These are phyloP conservation scores for Pseudocercospora eumusae DNA, from an alignment of 2,329 filamentous ascomycete species.

Conservation along the genomic window DNA sequence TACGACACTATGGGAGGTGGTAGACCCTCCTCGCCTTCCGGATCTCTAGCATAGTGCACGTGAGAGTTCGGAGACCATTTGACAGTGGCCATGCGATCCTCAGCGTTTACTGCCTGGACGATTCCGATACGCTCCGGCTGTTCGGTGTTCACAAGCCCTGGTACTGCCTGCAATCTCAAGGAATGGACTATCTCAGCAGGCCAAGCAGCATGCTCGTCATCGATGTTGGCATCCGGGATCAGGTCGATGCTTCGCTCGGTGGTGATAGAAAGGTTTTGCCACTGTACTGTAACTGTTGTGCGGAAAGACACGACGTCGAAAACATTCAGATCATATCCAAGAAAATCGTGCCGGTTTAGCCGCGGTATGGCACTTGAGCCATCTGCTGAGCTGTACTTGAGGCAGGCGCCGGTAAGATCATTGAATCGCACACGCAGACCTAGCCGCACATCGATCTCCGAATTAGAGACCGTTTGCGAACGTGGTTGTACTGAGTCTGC, in stretches of 20 bases:
- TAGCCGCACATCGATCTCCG: constrained; percentile 38
- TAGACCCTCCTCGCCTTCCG: constrained; percentile 46
- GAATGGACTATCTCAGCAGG: constrained; percentile 54
- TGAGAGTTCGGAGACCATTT: constrained; percentile 58
- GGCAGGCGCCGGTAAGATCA: constrained; percentile 52
- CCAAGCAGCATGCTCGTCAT: constrained; percentile 59
- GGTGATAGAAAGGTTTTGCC: constrained; percentile 59
- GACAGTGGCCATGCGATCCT: constrained; percentile 58
- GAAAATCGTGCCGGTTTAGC: constrained; percentile 50
- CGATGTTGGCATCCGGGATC: constrained; percentile 53
- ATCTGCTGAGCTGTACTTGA: constrained; percentile 52
- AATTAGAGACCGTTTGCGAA: constrained; percentile 35
- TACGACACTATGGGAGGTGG: constrained; percentile 30
- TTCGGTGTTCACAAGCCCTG: constrained; percentile 21
- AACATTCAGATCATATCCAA: constrained; percentile 61
- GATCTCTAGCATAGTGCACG: constrained; percentile 58
- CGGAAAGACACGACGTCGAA: constrained; percentile 54
- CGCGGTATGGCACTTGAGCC: constrained; percentile 46
- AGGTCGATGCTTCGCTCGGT: constrained; percentile 50
- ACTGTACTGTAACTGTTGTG: constrained; percentile 57
- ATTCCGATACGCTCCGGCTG: constrained; percentile 56
- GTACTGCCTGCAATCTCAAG: constrained; percentile 27
- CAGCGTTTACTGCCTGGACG: constrained; percentile 57
- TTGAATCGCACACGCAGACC: constrained; percentile 54
- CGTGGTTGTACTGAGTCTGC: neutral